A percentile compares a stretch with the other conserved stretches of the same genome.
Conservation (phyloP, 345 rosid genomes). For the Psidium guajava region DNA sequence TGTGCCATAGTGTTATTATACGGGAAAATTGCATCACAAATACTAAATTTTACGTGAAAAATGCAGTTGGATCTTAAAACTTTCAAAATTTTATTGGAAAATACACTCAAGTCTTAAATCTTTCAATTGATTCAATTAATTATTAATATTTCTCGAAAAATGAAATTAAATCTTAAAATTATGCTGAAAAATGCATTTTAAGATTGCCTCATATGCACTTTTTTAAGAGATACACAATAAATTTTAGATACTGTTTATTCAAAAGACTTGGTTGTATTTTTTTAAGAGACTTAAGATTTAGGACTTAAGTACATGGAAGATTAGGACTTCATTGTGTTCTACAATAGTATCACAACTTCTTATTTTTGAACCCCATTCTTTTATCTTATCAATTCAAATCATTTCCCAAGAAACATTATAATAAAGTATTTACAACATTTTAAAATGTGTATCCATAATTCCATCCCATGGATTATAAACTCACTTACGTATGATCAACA, state of each 20-base stretch:
- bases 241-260: background rate
- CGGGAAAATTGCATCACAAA: background rate
- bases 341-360: background rate
- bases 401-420: too few relatives aligned
- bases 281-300: background rate
- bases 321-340: background rate
- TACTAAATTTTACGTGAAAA: background rate
- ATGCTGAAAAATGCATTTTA: background rate
- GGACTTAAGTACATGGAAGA: background rate
- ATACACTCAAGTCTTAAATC: background rate
- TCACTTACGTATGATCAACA: background rate
- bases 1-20: background rate
- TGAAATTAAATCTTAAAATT: background rate
- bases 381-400: background rate
- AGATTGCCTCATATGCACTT: background rate
- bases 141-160: background rate
- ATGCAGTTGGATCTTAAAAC: background rate
- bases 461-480: background rate
- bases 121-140: background rate
- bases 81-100: background rate
- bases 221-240: background rate
- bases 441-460: background rate
- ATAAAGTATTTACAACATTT: background rate
- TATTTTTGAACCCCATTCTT: background rate
- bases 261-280: background rate